Conservation (phyloP, 73 alveolate genomes). For the Tetrahymena malaccensis region DNA sequence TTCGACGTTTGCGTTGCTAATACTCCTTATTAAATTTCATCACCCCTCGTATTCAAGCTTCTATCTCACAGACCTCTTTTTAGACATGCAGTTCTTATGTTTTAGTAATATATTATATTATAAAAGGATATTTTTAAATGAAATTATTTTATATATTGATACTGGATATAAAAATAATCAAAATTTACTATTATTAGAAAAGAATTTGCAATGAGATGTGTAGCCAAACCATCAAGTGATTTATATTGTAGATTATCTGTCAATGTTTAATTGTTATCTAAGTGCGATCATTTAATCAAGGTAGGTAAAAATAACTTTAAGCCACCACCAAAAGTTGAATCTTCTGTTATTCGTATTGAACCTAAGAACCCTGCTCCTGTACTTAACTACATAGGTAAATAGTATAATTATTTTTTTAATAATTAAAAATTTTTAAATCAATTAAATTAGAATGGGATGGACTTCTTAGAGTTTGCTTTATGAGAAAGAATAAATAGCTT, state of each 20-base stretch:
- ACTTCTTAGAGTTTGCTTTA: constrained; percentile 88
- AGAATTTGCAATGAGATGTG: constrained; percentile 97
- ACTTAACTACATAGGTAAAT: constrained; percentile 66
- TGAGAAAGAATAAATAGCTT: constrained; percentile 93
- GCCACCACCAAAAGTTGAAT: constrained; percentile 99
- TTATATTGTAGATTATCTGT: constrained; percentile 95
- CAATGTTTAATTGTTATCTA: constrained; percentile 87
- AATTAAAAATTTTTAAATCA: background rate
- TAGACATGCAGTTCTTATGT: constrained; percentile 96
- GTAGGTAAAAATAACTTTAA: constrained; percentile 92
- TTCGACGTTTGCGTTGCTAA: constrained; percentile 97
- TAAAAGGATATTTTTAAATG: too few relatives aligned
- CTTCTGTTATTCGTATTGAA: constrained; percentile 95
- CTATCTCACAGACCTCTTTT: constrained; percentile 93
- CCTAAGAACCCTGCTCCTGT: constrained; percentile 92
- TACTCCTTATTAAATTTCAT: constrained; percentile 95
- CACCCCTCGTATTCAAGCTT: constrained; percentile 94
- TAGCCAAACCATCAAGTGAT: constrained; percentile 97
- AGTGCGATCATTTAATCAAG: constrained; percentile 94
- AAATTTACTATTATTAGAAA: constrained; percentile 10
- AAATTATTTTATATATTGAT: background rate
- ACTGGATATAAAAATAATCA: background rate
- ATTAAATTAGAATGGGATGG: constrained; percentile 93
- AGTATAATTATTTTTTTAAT: background rate
- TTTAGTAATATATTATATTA: constrained; percentile 22